Conservation (phyloP, 2,329 filamentous ascomycete species). For the Diaporthe citri region DNA sequence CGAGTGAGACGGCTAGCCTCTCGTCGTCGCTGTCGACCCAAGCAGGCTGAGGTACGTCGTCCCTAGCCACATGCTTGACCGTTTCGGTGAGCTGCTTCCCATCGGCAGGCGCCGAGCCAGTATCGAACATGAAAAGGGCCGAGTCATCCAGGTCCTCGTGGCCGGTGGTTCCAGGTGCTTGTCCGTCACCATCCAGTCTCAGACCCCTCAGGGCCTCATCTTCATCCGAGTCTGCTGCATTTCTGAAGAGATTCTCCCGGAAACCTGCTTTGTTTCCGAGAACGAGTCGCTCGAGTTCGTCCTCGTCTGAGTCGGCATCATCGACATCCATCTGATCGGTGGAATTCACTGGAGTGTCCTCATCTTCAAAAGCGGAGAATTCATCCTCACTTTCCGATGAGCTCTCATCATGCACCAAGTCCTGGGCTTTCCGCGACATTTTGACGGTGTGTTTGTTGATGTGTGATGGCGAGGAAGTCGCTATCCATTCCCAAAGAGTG, state of each 20-base stretch:
- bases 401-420: conserved; percentile 42
- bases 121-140: conserved; percentile 88
- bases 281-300: conserved; percentile 87
- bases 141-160: conserved; percentile 74
- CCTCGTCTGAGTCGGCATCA: conserved; percentile 85
- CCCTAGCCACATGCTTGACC: conserved; percentile 39
- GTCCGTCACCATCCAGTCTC: conserved; percentile 46
- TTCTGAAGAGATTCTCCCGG: conserved; percentile 75
- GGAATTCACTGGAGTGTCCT: conserved; percentile 44
- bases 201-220: conserved; percentile 52
- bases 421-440: conserved; percentile 39
- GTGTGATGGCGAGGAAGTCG: not conserved
- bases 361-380: conserved; percentile 33
- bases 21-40: conserved; percentile 99
- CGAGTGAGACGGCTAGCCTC: conserved; percentile 84
- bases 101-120: conserved; percentile 62
- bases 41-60: conserved; percentile 63
- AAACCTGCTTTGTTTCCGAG: conserved; percentile 91
- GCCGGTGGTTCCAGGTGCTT: conserved; percentile 37
- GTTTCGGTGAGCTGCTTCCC: conserved; percentile 49
- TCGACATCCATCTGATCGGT: conserved; percentile 48
- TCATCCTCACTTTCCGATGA: conserved; percentile 46
- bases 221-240: conserved; percentile 56
- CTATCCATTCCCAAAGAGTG: not conserved
- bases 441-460: not conserved